Percentiles rank a stretch among this genome's conserved stretches.
Evolutionary conservation across 164 flowering plant genomes (phyloP).

Genomic region (Akebia trifoliata): DNA sequence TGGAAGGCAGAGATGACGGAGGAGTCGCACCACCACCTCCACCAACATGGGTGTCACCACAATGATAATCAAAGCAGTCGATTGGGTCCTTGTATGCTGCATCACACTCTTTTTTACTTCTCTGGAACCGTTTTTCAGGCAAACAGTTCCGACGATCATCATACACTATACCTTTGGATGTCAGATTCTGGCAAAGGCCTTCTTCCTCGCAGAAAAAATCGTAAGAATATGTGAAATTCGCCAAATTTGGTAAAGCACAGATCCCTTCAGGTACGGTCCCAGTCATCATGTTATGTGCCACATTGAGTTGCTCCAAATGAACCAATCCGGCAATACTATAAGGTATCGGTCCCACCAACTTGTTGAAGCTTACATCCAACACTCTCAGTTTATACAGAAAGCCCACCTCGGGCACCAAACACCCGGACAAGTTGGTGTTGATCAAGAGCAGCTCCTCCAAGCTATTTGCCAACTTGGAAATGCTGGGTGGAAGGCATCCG

Average conservation of each 20-base stretch:
- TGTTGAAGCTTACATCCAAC: constrained; percentile 66
- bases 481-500: constrained; percentile 61
- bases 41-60: constrained; percentile 15
- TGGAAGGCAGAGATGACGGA: constrained; percentile 13
- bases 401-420: constrained; percentile 67
- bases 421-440: constrained; percentile 58
- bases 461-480: constrained; percentile 42
- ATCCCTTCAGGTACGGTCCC: constrained; percentile 50
- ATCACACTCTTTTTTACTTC: constrained; percentile 57
- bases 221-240: constrained; percentile 59
- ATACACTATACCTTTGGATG: constrained; percentile 33
- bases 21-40: constrained; percentile 21
- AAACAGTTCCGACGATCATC: constrained; percentile 74
- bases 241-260: constrained; percentile 47
- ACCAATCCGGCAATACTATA: constrained; percentile 46
- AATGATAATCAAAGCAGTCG: constrained; percentile 43
- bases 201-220: constrained; percentile 73
- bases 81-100: constrained; percentile 41
- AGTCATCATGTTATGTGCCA: constrained; percentile 51
- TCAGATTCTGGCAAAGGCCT: constrained; percentile 51
- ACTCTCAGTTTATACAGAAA: constrained; percentile 49
- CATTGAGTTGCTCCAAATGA: constrained; percentile 49
- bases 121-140: constrained; percentile 59
- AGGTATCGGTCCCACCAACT: constrained; percentile 63
- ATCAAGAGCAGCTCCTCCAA: constrained; percentile 60